A percentile compares a stretch with the other conserved stretches of the same genome.
phyloP scores from a whole-genome alignment of 257 asterid species.

The Ligustrum vulgare region DNA sequence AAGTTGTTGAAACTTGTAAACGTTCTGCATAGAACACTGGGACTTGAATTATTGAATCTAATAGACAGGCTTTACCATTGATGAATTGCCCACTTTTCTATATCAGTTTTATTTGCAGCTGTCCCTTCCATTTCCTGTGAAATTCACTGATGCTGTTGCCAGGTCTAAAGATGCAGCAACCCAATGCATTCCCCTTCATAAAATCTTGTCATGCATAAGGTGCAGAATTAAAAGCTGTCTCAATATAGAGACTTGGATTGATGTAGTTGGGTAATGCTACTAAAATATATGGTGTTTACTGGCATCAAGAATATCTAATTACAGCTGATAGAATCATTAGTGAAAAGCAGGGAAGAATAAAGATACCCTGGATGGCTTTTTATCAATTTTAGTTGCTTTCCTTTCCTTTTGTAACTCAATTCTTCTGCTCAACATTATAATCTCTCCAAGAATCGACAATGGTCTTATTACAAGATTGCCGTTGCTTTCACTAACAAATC shows the following conservation, averaged over 20 bases:
- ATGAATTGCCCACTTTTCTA: constrained; percentile 21
- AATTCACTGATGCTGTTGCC: constrained; percentile 41
- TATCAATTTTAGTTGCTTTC: constrained; percentile 46
- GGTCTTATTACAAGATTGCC: constrained; percentile 39
- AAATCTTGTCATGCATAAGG: constrained; percentile 50
- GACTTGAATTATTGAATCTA: constrained; percentile 26
- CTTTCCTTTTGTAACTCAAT: constrained; percentile 55
- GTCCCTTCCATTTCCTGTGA: constrained; percentile 63
- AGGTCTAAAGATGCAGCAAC: constrained; percentile 52
- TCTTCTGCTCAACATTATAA: constrained; percentile 85
- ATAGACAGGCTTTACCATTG: constrained; percentile 32
- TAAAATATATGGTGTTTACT: background rate
- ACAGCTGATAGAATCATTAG: constrained; percentile 1
- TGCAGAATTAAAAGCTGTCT: background rate
- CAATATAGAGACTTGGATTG: background rate
- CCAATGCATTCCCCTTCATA: constrained; percentile 42
- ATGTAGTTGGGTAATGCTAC: constrained; percentile 22
- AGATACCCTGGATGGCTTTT: constrained; percentile 54
- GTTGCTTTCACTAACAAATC: constrained; percentile 34
- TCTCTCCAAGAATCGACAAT: constrained; percentile 81
- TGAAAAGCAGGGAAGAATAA: background rate
- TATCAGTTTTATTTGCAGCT: constrained; percentile 60
- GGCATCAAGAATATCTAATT: background rate
- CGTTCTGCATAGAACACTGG: constrained; percentile 48
- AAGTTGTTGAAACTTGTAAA: constrained; percentile 68